Evolutionary conservation across 352 stramenopile species (phyloP), one percentile per base, ranked within the genome.

Genomic region (Pythium volutum): DNA sequence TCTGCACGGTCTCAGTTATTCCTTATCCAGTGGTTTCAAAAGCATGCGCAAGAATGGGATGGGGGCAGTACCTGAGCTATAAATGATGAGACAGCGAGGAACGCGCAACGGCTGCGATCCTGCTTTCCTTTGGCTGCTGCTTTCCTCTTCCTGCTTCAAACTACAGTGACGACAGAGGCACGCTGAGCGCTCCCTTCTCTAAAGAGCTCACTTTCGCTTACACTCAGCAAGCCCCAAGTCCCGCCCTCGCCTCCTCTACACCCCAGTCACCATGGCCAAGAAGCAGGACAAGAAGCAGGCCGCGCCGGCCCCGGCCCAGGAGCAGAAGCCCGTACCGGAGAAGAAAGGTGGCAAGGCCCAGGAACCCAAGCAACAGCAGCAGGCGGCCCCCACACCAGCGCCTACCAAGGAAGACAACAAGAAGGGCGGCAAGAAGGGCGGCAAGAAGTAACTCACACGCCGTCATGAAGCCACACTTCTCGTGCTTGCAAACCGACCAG

Each of bases 371-470:
- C 41, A 51, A 33, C 49, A 56, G 49, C 34, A 62, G 55, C 43
- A 51, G 26, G 55, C 55, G 27, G 55, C 55, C 0, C 51, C 51
- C 22, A 38, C 51, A 11, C 53, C 53, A 46, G 47, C 47, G 0
- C 49, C 49, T 11, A 43, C 55, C 43, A 62, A 62, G 55, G 55
- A 62, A 22, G 49, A 56, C 20, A 56, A 43, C 50, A 79, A 81
- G 65, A 74, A 73, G 54, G 66, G 68, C 38, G 71, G 71, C 64
- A 77, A 77, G 72, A 80, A 80, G 67, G 61, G 61, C 43, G 68
- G 61, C 63, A 79, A 79, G 71, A 56, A 56, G 49, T 56, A 54
- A 54, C 29, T n/a, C n/a, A n/a, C n/a, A n/a, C n/a, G n/a, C n/a
- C n/a, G n/a, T n/a, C n/a, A n/a, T n/a, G n/a, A n/a, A n/a, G n/a